These are phyloP conservation scores for Chlamydomonas sp. DNA, from an alignment of 139 green algal species.

Conservation along the genomic window DNA sequence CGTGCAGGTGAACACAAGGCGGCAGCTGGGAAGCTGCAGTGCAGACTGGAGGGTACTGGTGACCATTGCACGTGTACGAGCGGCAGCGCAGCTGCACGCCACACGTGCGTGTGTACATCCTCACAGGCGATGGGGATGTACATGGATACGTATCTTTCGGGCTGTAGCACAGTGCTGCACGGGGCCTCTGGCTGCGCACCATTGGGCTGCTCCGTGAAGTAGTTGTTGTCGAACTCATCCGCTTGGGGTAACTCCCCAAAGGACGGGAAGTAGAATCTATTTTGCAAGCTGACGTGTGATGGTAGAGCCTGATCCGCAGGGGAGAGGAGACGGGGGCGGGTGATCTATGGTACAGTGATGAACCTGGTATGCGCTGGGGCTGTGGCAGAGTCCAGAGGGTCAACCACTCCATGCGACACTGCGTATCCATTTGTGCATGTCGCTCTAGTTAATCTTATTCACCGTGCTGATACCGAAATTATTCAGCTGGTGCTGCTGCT, in stretches of 20 bases:
- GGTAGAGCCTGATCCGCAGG: background rate
- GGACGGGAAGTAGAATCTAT: slow-evolving; percentile 55
- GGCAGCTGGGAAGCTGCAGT: too few relatives aligned
- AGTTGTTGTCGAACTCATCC: slow-evolving; percentile 50
- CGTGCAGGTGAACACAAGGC: too few relatives aligned
- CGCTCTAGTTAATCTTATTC: too few relatives aligned
- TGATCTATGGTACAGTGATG: background rate
- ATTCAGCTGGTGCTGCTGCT: too few relatives aligned
- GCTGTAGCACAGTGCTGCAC: background rate
- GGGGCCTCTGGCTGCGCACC: slow-evolving; percentile 10
- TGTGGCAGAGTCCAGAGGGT: background rate
- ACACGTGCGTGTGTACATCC: too few relatives aligned
- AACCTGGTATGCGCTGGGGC: background rate
- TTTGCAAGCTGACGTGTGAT: slow-evolving; percentile 35
- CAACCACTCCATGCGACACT: too few relatives aligned
- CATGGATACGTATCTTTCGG: background rate
- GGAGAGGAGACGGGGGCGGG: background rate
- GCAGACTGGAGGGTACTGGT: too few relatives aligned
- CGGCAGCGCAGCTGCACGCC: too few relatives aligned
- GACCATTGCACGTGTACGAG: too few relatives aligned
- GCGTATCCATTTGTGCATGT: too few relatives aligned
- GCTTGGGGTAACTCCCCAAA: slow-evolving; percentile 55
- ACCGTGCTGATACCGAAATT: too few relatives aligned
- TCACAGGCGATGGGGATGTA: background rate
- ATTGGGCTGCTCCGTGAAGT: slow-evolving; percentile 41